Percentiles rank a stretch among this genome's conserved stretches.
These are phyloP conservation scores for Debaryomyces fabryi DNA, from an alignment of 1,139 yeast species.

Conservation along the genomic window DNA sequence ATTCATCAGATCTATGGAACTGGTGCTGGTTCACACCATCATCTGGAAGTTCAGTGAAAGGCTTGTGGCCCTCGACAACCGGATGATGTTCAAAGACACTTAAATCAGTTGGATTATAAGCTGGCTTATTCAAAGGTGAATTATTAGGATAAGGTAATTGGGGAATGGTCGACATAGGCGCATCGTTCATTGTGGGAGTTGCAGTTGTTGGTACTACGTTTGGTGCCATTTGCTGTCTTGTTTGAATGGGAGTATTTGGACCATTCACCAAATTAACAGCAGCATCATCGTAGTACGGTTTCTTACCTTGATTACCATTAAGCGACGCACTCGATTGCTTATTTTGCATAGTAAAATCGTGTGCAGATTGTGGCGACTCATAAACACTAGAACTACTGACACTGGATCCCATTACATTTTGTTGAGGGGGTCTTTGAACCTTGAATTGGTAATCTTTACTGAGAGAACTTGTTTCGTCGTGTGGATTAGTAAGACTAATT, in stretches of 20 bases:
- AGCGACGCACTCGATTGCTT: slow-evolving; percentile 9
- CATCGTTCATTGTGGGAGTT: slow-evolving; percentile 30
- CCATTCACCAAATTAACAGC: slow-evolving; percentile 31
- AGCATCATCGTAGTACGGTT: slow-evolving; percentile 23
- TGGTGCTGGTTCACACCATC: slow-evolving; percentile 18
- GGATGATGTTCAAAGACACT: slow-evolving; percentile 51
- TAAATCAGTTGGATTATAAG: slow-evolving; percentile 21
- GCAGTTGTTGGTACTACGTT: slow-evolving; percentile 31
- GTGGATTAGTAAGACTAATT: neutral
- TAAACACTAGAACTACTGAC: slow-evolving; percentile 30
- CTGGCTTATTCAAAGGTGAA: slow-evolving; percentile 21
- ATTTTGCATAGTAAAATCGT: slow-evolving; percentile 35
- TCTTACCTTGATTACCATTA: slow-evolving; percentile 12
- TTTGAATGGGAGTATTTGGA: slow-evolving; percentile 36
- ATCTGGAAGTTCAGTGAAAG: slow-evolving; percentile 49
- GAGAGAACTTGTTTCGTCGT: slow-evolving; percentile 20
- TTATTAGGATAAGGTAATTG: slow-evolving; percentile 26
- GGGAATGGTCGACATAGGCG: slow-evolving; percentile 22
- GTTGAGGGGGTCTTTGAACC: slow-evolving; percentile 6
- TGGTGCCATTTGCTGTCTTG: slow-evolving; percentile 39
- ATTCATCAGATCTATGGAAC: slow-evolving; percentile 20
- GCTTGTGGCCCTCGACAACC: slow-evolving; percentile 50
- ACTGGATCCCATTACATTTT: slow-evolving; percentile 5
- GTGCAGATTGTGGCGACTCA: slow-evolving; percentile 38
- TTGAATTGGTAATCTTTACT: slow-evolving; percentile 35